Evolutionary conservation across 2,329 filamentous ascomycete species (phyloP).

Genomic region (Colletotrichum horii): DNA sequence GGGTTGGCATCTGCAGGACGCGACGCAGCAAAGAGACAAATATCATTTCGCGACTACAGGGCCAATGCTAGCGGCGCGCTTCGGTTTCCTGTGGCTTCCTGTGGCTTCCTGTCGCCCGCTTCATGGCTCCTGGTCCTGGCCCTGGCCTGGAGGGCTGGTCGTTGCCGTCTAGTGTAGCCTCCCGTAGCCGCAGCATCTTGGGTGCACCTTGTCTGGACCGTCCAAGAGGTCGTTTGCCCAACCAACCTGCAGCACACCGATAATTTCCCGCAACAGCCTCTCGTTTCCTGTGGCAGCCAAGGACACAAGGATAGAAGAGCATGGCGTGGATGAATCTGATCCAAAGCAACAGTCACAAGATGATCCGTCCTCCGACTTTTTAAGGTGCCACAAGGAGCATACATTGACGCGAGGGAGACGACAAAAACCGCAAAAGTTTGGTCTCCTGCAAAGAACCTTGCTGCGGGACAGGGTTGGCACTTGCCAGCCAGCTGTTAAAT

Average conservation of each 20-base stretch:
- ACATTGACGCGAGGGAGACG: neutral
- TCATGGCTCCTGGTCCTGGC: neutral
- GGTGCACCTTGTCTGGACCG: slow-evolving; percentile 4
- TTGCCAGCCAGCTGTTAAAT: neutral
- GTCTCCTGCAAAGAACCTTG: neutral
- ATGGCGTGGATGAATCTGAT: too few species aligned
- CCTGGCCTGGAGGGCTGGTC: neutral
- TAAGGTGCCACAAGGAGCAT: neutral
- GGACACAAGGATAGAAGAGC: too few species aligned
- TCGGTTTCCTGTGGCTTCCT: neutral
- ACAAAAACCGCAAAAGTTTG: neutral
- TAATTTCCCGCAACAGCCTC: neutral
- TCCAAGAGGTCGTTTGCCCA: neutral
- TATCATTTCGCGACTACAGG: neutral
- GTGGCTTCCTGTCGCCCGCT: neutral
- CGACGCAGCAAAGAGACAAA: neutral
- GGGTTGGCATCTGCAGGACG: slow-evolving; percentile 9
- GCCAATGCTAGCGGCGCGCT: neutral
- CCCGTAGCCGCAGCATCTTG: slow-evolving; percentile 12
- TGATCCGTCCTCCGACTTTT: neutral
- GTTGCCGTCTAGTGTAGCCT: neutral
- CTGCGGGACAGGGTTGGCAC: neutral
- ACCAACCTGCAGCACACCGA: neutral
- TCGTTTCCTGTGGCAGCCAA: neutral
- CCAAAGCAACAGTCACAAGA: neutral